Percentiles rank a stretch among this genome's conserved stretches.
Evolutionary conservation across 2,329 filamentous ascomycete genomes (phyloP).

Genomic region (Orbilia ellipsospora): DNA sequence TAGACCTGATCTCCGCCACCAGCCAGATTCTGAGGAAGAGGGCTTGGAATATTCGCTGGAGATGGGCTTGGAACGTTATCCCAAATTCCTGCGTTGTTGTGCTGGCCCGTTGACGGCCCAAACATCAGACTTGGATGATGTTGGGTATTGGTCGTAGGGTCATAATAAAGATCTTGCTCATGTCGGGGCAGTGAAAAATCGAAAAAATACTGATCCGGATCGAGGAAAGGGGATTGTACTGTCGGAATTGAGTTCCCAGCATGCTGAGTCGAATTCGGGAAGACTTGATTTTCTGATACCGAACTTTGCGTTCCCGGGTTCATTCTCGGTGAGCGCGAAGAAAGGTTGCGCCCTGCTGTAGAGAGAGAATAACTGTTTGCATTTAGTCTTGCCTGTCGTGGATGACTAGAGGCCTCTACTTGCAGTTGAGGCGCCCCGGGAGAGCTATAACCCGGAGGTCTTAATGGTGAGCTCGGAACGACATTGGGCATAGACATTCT

Average conservation of each 20-base stretch:
- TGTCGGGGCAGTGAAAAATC: conserved; percentile 31
- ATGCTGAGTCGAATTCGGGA: too few relatives aligned
- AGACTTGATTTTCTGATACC: too few relatives aligned
- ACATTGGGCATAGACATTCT: conserved; percentile 11
- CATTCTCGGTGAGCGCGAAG: too few relatives aligned
- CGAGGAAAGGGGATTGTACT: not conserved
- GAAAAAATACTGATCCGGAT: conserved; percentile 11
- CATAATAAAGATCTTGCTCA: conserved; percentile 15
- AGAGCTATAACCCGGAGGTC: not conserved
- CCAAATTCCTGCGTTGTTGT: not conserved
- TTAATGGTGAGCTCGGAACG: not conserved
- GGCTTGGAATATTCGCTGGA: not conserved
- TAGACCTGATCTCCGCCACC: not conserved
- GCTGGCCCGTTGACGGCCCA: not conserved
- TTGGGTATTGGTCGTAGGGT: not conserved
- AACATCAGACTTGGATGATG: not conserved
- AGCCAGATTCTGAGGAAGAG: not conserved
- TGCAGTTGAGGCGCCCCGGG: not conserved
- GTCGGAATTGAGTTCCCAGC: not conserved
- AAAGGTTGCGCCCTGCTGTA: too few relatives aligned
- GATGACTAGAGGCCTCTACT: not conserved
- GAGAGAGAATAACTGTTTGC: not conserved
- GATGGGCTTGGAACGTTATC: not conserved
- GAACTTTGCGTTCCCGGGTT: too few relatives aligned
- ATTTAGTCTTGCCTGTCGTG: not conserved